Base-by-base conservation (phyloP, 2,329 filamentous ascomycete species). In the Trichophaea hybrida region DNA sequence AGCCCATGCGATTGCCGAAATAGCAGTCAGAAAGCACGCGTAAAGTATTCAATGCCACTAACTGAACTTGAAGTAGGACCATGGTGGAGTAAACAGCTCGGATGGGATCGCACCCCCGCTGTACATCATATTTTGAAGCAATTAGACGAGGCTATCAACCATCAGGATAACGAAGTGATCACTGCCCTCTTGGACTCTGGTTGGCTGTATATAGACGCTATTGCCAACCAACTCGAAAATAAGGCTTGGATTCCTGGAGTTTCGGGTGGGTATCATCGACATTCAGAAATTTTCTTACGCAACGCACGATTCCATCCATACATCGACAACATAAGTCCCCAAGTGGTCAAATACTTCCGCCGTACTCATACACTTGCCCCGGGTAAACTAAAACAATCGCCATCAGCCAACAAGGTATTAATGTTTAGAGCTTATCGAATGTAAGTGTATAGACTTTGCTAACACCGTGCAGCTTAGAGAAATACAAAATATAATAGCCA, bases 31-130 rank as follows among this genome's bases (percentile, higher is more conserved):
- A 24, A 24, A 34, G 1, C 2, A 1, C 32, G 59, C 2, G 48
- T 55, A 2, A 62, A 59, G 33, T 65, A 65, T 52, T 57, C 59
- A 24, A 57, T 65, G 59, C 60, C 64, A 32, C 31, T 65, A 31
- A 56, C 46, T 31, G 37, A 59, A 37, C 50, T 52, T 37, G 2
- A n/a, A 4, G 35, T 59, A 40, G 8, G 15, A 7, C 4, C 6
- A 4, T 12, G 4, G 8, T 65, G 62, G 64, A 52, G 24, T 13
- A 37, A 31, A 17, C 43, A 34, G 32, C 55, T 65, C 40, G 62
- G 58, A 37, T 65, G 64, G 64, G 15, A 64, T 6, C 31, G 32
- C 1, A 43, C 35, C 8, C 55, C 63, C 6, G 13, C 48, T 32
- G 44, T 38, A 34, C 5, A 15, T n/a, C 37, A 57, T 35, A 35